These are phyloP conservation scores for Lachnellula arida DNA, from an alignment of 2,329 filamentous ascomycete genomes.

Conservation along the genomic window DNA sequence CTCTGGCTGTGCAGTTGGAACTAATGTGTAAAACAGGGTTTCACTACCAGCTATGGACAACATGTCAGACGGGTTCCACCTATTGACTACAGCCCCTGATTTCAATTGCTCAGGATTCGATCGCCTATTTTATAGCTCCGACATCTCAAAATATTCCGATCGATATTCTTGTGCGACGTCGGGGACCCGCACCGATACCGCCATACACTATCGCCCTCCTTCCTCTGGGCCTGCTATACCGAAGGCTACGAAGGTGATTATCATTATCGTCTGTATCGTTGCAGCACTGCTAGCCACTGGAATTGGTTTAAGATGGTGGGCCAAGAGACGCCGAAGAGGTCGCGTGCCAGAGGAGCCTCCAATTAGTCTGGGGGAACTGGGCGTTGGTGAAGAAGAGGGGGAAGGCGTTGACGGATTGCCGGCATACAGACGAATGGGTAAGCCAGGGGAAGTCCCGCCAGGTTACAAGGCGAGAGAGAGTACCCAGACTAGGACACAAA, in stretches of 20 bases:
- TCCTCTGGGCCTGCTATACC: background rate
- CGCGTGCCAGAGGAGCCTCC: background rate
- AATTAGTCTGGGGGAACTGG: background rate
- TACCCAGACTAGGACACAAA: background rate
- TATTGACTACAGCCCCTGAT: background rate
- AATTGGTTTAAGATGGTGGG: background rate
- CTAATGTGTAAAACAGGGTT: background rate
- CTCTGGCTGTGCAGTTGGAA: background rate
- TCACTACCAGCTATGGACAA: conserved; percentile 1
- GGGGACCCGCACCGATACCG: background rate
- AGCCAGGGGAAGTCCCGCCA: conserved; percentile 5
- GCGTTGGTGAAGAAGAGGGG: background rate
- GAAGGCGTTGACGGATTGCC: conserved; percentile 5
- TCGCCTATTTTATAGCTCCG: background rate
- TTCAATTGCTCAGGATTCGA: conserved; percentile 11
- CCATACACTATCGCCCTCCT: background rate
- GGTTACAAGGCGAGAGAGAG: background rate
- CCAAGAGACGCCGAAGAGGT: background rate
- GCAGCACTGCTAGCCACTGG: background rate
- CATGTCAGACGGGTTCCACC: conserved; percentile 1
- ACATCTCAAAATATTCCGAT: background rate
- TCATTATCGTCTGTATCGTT: conserved; percentile 5
- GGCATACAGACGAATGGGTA: conserved; percentile 3
- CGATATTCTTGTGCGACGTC: conserved; percentile 7
- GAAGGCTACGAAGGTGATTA: background rate